These are phyloP conservation scores for Plantago elongata DNA, from an alignment of 257 asterid species.

Conservation along the genomic window DNA sequence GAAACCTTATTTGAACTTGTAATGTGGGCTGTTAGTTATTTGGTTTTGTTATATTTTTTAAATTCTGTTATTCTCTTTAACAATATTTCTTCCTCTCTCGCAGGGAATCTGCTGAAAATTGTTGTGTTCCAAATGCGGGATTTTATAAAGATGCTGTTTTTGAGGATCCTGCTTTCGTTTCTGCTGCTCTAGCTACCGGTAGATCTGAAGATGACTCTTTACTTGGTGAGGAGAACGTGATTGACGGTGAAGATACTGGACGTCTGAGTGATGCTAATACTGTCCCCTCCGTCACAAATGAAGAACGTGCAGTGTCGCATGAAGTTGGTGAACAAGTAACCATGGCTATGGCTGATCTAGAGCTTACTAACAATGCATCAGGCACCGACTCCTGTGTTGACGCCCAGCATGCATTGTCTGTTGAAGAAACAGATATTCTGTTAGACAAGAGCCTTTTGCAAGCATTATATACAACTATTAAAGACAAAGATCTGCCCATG, in stretches of 20 bases:
- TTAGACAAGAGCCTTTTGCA: constrained; percentile 88
- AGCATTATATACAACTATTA: constrained; percentile 72
- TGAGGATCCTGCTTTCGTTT: constrained; percentile 65
- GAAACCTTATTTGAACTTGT: constrained; percentile 5
- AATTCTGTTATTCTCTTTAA: too few relatives aligned
- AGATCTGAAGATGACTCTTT: constrained; percentile 51
- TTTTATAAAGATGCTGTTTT: constrained; percentile 74
- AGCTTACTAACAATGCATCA: constrained; percentile 40
- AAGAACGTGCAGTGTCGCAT: constrained; percentile 24
- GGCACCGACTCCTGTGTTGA: constrained; percentile 40
- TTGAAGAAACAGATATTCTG: constrained; percentile 66
- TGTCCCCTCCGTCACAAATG: constrained; percentile 26
- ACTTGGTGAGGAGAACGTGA: constrained; percentile 32
- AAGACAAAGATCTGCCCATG: constrained; percentile 87
- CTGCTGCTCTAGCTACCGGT: constrained; percentile 44
- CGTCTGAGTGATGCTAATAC: constrained; percentile 33
- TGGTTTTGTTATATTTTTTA: too few relatives aligned
- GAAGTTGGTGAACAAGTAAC: constrained; percentile 49
- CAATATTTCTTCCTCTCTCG: constrained; percentile 8
- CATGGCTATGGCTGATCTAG: constrained; percentile 44
- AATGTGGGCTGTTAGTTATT: constrained; percentile 3
- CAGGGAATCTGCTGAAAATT: constrained; percentile 81
- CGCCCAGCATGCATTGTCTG: constrained; percentile 47
- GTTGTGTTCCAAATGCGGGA: constrained; percentile 85
- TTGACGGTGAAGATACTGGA: constrained; percentile 30